Conservation (phyloP, 1,139 yeast genomes). For the Sugiyamaella sp. region DNA sequence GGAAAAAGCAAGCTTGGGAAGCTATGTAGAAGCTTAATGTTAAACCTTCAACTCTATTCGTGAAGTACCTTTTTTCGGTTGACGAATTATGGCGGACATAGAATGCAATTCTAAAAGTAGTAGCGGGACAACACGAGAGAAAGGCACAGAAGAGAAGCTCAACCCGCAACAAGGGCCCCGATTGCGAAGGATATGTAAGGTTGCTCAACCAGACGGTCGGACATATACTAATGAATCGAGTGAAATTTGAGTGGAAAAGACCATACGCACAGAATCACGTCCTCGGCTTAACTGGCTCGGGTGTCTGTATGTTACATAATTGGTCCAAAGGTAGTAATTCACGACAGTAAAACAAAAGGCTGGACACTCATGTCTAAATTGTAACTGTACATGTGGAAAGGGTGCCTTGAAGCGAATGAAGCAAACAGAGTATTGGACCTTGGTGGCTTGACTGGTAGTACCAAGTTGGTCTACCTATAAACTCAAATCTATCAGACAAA, state of each 20-base stretch:
- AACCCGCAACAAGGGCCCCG: background rate
- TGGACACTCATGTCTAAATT: conserved; percentile 6
- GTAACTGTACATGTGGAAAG: conserved; percentile 6
- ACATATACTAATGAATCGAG: too few relatives aligned
- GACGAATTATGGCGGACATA: background rate
- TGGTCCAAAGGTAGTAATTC: background rate
- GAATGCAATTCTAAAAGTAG: background rate
- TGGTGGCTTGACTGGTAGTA: background rate
- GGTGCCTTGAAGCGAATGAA: conserved; percentile 6
- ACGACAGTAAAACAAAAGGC: conserved; percentile 9
- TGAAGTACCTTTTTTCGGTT: background rate
- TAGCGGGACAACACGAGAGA: background rate
- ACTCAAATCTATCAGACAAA: background rate
- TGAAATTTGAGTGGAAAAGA: too few relatives aligned
- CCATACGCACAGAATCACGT: too few relatives aligned
- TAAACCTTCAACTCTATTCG: conserved; percentile 13
- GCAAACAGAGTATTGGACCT: background rate
- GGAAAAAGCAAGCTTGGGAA: conserved; percentile 8
- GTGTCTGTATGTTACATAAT: conserved; percentile 1
- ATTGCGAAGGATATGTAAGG: background rate
- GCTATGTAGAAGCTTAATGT: conserved; percentile 12
- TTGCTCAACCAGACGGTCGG: background rate
- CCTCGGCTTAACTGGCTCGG: background rate
- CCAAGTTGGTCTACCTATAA: conserved; percentile 9
- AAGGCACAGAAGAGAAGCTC: background rate